phyloP scores from a whole-genome alignment of 2,329 filamentous ascomycete species.

The Botrytis squamosa region DNA sequence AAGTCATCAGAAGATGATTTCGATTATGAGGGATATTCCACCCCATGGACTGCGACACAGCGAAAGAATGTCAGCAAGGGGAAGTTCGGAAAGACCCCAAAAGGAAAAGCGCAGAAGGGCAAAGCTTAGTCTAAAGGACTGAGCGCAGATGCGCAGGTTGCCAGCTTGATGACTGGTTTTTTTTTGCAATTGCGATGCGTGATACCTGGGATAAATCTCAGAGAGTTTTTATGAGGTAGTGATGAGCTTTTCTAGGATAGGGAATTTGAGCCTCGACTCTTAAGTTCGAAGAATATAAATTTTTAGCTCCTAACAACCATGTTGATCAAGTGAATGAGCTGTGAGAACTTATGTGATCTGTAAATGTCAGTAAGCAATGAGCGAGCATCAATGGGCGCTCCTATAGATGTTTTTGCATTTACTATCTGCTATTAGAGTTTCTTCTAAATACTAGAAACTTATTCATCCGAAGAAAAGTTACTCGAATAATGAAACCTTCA shows the following conservation, averaged over 20 bases:
- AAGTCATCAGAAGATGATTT: not conserved
- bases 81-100: accelerated
- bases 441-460: no score
- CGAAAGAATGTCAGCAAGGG: not conserved
- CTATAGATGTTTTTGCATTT: accelerated
- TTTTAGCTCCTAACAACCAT: accelerated
- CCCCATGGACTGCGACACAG: not conserved
- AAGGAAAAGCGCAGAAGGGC: not conserved
- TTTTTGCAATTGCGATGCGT: not conserved
- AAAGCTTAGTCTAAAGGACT: accelerated
- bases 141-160: not conserved
- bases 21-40: not conserved
- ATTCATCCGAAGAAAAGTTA: no score
- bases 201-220: not conserved
- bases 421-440: no score
- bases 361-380: no score
- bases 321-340: not conserved
- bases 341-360: accelerated
- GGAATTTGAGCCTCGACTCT: accelerated
- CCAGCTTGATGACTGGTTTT: not conserved
- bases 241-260: not conserved
- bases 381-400: no score
- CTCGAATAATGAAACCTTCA: no score
- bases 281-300: not conserved
- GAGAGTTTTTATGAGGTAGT: not conserved